A percentile compares a stretch with the other conserved stretches of the same genome.
phyloP scores from a whole-genome alignment of 805 yeast genomes.

The Zygosaccharomyces bailii region DNA sequence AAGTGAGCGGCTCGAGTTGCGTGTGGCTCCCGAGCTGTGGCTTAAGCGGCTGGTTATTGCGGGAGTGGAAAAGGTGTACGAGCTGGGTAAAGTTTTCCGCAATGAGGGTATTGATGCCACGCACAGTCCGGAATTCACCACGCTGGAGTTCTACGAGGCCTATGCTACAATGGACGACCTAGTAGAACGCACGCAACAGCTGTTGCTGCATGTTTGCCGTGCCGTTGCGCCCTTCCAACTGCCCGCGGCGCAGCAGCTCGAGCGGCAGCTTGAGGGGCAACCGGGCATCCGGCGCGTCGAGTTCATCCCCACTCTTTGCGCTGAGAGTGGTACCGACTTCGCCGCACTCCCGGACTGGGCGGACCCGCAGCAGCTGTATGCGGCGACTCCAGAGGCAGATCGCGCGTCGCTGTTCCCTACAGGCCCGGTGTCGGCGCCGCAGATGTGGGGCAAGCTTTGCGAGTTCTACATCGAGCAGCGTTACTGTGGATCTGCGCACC shows the following conservation, averaged over 20 bases:
- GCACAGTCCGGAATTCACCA: constrained; percentile 91
- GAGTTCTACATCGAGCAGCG: constrained; percentile 61
- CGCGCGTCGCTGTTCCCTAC: constrained; percentile 6
- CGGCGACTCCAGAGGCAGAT: constrained; percentile 13
- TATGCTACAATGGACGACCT: constrained; percentile 64
- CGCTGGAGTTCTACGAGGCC: constrained; percentile 83
- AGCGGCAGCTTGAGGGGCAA: constrained; percentile 13
- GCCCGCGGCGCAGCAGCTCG: constrained; percentile 11
- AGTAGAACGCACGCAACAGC: constrained; percentile 57
- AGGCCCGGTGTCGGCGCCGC: constrained; percentile 45
- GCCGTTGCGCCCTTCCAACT: constrained; percentile 8
- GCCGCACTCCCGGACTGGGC: constrained; percentile 34
- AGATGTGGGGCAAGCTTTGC: constrained; percentile 62
- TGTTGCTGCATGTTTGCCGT: constrained; percentile 38
- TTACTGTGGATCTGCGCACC: constrained; percentile 43
- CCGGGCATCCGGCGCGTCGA: constrained; percentile 33
- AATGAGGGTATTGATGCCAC: constrained; percentile 92
- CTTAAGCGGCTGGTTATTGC: constrained; percentile 75
- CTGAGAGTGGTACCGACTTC: constrained; percentile 24
- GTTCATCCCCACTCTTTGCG: constrained; percentile 30
- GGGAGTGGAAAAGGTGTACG: constrained; percentile 85
- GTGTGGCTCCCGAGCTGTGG: constrained; percentile 97
- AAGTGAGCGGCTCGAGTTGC: constrained; percentile 46
- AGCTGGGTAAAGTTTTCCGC: constrained; percentile 79
- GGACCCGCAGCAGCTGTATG: constrained; percentile 21